Evolutionary conservation across 2,329 filamentous ascomycete genomes (phyloP).

Genomic region (Phaeoacremonium minimum): DNA sequence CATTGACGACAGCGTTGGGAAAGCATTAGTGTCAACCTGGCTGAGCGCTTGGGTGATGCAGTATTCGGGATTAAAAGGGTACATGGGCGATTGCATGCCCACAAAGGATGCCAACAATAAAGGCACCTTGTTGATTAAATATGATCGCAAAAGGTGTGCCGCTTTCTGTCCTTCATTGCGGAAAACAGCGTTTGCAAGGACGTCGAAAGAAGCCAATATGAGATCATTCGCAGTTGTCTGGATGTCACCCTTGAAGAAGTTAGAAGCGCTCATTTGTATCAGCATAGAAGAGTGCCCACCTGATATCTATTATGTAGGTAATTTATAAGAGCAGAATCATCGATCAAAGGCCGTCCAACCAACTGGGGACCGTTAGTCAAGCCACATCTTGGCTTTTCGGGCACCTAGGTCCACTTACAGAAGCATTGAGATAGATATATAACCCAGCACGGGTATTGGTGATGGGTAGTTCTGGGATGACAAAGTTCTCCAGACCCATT

Average conservation of each 20-base stretch:
- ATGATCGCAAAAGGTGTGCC: conserved; percentile 77
- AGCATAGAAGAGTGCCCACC: conserved; percentile 34
- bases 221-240: conserved; percentile 77
- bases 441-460: conserved; percentile 76
- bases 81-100: conserved; percentile 52
- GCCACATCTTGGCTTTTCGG: background rate
- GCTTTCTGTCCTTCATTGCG: conserved; percentile 50
- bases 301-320: conserved; percentile 84
- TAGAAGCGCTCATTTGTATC: conserved; percentile 12
- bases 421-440: conserved; percentile 79
- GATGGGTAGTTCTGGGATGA: conserved; percentile 60
- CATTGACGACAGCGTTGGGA: conserved; percentile 54
- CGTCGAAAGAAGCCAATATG: conserved; percentile 83
- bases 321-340: conserved; percentile 73
- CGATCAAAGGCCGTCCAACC: conserved; percentile 74
- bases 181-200: conserved; percentile 82
- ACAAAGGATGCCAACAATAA: conserved; percentile 48
- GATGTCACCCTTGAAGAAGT: conserved; percentile 59
- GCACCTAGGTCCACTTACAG: conserved; percentile 47
- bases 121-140: conserved; percentile 68
- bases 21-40: conserved; percentile 78
- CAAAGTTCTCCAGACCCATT: conserved; percentile 50
- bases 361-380: conserved; percentile 47
- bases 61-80: conserved; percentile 69
- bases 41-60: conserved; percentile 67